Base-by-base conservation (phyloP, 331 rosid genomes). In the Quercus tomentella region DNA sequence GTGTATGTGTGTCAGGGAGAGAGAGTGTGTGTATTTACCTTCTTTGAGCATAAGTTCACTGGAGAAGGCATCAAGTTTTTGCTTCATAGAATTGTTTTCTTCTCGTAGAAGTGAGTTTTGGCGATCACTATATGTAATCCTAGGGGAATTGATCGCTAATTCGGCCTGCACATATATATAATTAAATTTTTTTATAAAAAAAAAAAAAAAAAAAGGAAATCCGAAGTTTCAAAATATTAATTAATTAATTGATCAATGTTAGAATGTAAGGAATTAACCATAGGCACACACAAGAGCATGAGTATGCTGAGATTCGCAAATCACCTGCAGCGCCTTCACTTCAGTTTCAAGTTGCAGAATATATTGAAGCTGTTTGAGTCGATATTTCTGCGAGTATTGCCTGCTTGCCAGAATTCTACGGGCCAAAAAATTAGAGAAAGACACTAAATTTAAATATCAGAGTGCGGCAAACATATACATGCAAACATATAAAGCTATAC, bases 281-380 rank as follows among this genome's bases (percentile, higher is more conserved):
- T 41, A 41, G 45, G 45, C 12, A 8, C 45, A 41, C 45, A 41
- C 45, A 41, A 41, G 12, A 23, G 30, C 20, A 25, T 1, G n/a
- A 26, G 5, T 4, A 18, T 20, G 25, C 23, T 20, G 31, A n/a
- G 66, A 56, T 14, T 7, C 26, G 5, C 9, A 11, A 23, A 45
- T 84, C 82, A 85, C 88, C 65, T 79, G 75, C 26, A 72, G 71
- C 35, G 69, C 58, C 68, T 73, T 79, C n/a, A 65, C 30, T 82
- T 76, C 63, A 0, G 49, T 49, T 76, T 82, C 88, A 15, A 85
- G 80, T 23, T 76, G 21, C 20, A 22, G 17, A 62, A 76, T 73
- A 16, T 72, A 31, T 30, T 69, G 58, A 17, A 26, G 63, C 37
- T 72, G 84, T 54, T 82, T 85, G 5, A 57, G 6, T 15, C 85